Evolutionary conservation across 192 early-diverging fungal genomes (phyloP).

Genomic region (Coemansia sp.): DNA sequence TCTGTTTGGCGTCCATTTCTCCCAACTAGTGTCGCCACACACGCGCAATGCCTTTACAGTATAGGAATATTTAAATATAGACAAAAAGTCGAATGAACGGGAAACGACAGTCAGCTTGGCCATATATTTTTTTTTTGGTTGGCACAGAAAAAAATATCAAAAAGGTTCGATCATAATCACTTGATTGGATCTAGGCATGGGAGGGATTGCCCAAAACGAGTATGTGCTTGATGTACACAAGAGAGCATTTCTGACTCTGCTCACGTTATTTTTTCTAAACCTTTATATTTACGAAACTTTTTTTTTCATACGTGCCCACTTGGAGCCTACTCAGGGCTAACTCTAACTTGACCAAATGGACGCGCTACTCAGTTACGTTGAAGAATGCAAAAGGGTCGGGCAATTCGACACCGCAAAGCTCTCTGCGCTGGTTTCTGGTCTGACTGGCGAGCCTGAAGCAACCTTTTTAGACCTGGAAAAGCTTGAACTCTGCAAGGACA

Average conservation of each 20-base stretch:
- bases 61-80: not conserved
- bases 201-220: not conserved
- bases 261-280: not conserved
- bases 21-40: constrained; percentile 1
- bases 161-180: not conserved
- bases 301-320: constrained; percentile 7
- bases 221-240: not conserved
- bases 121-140: not conserved
- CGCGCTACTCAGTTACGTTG: constrained; percentile 5
- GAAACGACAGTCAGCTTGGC: not conserved
- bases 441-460: not conserved
- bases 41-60: not conserved
- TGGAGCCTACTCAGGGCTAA: not conserved
- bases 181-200: not conserved
- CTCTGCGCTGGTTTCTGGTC: not conserved
- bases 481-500: not conserved
- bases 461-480: not conserved
- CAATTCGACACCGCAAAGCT: constrained; percentile 6
- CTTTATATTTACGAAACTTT: not conserved
- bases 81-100: not conserved
- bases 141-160: not conserved
- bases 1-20: constrained; percentile 64
- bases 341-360: constrained; percentile 7
- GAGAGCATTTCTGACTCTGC: not conserved
- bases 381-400: not conserved